A percentile compares a stretch with the other conserved stretches of the same genome.
Evolutionary conservation across 1,284 basidiomycete genomes (phyloP).

Genomic region (Vanrija humicola): DNA sequence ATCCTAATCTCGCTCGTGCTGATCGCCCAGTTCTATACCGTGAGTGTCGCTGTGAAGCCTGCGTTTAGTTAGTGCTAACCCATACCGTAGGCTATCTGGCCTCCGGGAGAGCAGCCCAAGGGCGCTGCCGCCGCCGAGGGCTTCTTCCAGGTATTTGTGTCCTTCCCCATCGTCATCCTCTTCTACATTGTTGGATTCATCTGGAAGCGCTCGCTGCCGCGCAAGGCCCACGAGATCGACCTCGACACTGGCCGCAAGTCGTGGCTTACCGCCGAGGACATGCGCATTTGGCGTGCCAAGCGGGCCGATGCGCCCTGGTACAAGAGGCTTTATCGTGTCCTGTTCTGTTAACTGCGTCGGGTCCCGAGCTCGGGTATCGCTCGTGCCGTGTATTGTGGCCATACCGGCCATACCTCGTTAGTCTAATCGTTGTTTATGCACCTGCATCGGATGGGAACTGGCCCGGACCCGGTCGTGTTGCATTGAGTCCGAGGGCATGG

Average conservation of each 20-base stretch:
- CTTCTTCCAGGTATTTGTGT: slow-evolving; percentile 47
- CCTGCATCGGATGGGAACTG: no score
- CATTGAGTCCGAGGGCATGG: no score
- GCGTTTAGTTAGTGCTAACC: no score
- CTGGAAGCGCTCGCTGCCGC: slow-evolving; percentile 44
- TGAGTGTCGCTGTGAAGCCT: background rate
- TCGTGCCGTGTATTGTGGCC: no score
- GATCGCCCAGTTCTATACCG: slow-evolving; percentile 44
- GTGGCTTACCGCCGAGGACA: slow-evolving; percentile 49
- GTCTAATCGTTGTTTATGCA: no score
- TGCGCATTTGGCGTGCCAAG: slow-evolving; percentile 28
- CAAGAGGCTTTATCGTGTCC: slow-evolving; percentile 30
- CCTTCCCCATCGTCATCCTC: slow-evolving; percentile 40
- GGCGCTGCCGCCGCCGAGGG: slow-evolving; percentile 38
- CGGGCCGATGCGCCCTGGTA: slow-evolving; percentile 29
- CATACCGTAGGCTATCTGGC: slow-evolving; percentile 28
- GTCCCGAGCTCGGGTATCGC: no score
- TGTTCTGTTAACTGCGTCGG: slow-evolving; percentile 21
- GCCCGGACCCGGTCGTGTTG: no score
- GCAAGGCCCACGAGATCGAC: slow-evolving; percentile 46
- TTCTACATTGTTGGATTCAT: slow-evolving; percentile 44
- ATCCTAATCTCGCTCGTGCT: slow-evolving; percentile 38
- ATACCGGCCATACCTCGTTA: no score
- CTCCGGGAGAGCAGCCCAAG: slow-evolving; percentile 10
- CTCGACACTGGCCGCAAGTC: slow-evolving; percentile 50